Evolutionary conservation across 495 filamentous ascomycete genomes (phyloP), one percentile per base, ranked within the genome.

Genomic region (Penicillium macrosclerotiorum): DNA sequence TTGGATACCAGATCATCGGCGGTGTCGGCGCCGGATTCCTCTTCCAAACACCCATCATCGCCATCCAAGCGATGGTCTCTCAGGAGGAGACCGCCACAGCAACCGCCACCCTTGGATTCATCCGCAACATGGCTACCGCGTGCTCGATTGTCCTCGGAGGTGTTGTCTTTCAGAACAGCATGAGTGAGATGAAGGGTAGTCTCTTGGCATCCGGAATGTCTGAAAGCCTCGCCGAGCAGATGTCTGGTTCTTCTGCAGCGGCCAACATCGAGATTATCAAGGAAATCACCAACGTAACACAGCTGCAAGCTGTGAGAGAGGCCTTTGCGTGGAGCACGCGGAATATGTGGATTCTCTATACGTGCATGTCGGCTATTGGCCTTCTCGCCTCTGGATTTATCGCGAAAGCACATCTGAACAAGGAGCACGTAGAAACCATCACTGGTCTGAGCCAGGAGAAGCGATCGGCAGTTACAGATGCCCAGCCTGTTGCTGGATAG

Each of bases 71-170:
- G n/a, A 75, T 75, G 19, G 80, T 90, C 42, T 66, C 77, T 1
- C 80, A 82, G 19, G 70, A 75, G 5, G 87, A 94, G 37, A 85
- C 86, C 12, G 90, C 84, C 0, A 80, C 85, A 0, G 90, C 88
- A 3, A 93, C 88, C 0, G 81, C 82, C 0, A 89, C 87, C 0
- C 84, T 89, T 42, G 75, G 79, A 1, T 91, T 92, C 60, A 71
- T 88, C 25, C 79, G 89, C 3, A 84, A 86, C 51, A 67, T 95
- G 5, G 82, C 80, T 1, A 88, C 82, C 0, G 74, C 84, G 9
- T 77, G 86, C 17, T 83, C 82, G 5, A 80, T 93, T 19, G 87
- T 90, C 16, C 77, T 93, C 18, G 90, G 90, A 12, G 80, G 86
- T 11, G 86, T 90, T 2, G 80, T 95, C 22, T 94, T 94, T 60